Conservation (phyloP, 768 basidiomycete species). For the Termitomyces sp. region DNA sequence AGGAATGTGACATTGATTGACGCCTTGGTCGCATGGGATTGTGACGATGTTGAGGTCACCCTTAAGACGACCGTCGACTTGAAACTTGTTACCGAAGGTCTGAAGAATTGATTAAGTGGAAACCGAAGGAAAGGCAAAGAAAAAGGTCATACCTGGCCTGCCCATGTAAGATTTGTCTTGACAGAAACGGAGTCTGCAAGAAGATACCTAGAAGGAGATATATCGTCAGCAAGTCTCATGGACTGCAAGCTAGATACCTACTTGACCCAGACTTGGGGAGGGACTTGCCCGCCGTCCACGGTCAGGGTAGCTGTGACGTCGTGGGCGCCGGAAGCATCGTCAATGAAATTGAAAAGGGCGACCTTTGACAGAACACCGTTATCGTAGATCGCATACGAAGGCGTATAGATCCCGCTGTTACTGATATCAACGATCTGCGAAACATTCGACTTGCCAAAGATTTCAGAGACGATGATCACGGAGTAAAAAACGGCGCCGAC, state of each 20-base stretch:
- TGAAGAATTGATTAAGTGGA: slow-evolving; percentile 16
- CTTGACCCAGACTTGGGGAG: slow-evolving; percentile 33
- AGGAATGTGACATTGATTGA: slow-evolving; percentile 53
- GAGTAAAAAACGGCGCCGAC: slow-evolving; percentile 75
- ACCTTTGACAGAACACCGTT: slow-evolving; percentile 57
- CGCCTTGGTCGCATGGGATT: slow-evolving; percentile 52
- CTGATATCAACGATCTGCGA: slow-evolving; percentile 67
- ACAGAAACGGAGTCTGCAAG: slow-evolving; percentile 52
- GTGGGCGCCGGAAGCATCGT: slow-evolving; percentile 53
- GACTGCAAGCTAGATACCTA: slow-evolving; percentile 43
- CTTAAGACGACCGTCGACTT: slow-evolving; percentile 64
- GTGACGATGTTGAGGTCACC: slow-evolving; percentile 54
- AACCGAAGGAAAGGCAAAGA: neutral
- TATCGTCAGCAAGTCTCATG: neutral
- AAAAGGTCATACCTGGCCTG: slow-evolving; percentile 52
- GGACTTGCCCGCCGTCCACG: slow-evolving; percentile 40
- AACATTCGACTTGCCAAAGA: slow-evolving; percentile 59
- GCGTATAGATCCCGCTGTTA: slow-evolving; percentile 52
- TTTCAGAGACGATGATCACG: slow-evolving; percentile 65
- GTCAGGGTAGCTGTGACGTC: slow-evolving; percentile 50
- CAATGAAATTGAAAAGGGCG: slow-evolving; percentile 71
- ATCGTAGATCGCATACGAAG: slow-evolving; percentile 75
- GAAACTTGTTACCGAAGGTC: slow-evolving; percentile 60
- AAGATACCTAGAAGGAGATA: slow-evolving; percentile 42
- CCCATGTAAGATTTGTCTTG: slow-evolving; percentile 73